phyloP scores from a whole-genome alignment of 1,139 yeast genomes.

The Hyphopichia khmerensis region DNA sequence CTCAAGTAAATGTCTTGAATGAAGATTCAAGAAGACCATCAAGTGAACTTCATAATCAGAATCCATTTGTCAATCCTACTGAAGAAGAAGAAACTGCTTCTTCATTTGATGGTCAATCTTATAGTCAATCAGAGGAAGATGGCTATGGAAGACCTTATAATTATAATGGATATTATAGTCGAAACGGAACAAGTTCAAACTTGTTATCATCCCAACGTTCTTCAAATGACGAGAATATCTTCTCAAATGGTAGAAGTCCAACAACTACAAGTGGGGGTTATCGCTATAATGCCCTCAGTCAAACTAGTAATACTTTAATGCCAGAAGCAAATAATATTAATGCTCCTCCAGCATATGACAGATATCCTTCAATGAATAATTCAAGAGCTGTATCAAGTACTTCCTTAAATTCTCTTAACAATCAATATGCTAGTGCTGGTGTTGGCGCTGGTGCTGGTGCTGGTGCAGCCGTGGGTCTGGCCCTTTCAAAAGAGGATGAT shows the following conservation, averaged over 20 bases:
- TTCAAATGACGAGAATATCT: constrained; percentile 16
- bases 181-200: constrained; percentile 43
- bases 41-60: constrained; percentile 7
- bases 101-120: constrained; percentile 23
- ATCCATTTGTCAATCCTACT: constrained; percentile 27
- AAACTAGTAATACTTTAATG: neutral
- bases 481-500: constrained; percentile 4
- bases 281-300: neutral
- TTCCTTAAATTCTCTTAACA: constrained; percentile 20
- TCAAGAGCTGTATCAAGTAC: constrained; percentile 48
- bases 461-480: constrained; percentile 14
- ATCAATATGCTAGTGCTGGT: neutral
- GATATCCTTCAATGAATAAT: constrained; percentile 52
- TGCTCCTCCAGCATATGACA: constrained; percentile 56
- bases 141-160: constrained; percentile 40
- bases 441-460: constrained; percentile 20
- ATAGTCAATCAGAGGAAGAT: constrained; percentile 20
- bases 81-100: constrained; percentile 22
- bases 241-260: neutral
- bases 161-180: constrained; percentile 40
- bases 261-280: neutral
- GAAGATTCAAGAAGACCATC: neutral
- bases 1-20: constrained; percentile 8
- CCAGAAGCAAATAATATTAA: constrained; percentile 1
- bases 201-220: constrained; percentile 28